A percentile compares a stretch with the other conserved stretches of the same genome.
These are phyloP conservation scores for Metschnikowia hibisci DNA, from an alignment of 805 yeast genomes.

Conservation along the genomic window DNA sequence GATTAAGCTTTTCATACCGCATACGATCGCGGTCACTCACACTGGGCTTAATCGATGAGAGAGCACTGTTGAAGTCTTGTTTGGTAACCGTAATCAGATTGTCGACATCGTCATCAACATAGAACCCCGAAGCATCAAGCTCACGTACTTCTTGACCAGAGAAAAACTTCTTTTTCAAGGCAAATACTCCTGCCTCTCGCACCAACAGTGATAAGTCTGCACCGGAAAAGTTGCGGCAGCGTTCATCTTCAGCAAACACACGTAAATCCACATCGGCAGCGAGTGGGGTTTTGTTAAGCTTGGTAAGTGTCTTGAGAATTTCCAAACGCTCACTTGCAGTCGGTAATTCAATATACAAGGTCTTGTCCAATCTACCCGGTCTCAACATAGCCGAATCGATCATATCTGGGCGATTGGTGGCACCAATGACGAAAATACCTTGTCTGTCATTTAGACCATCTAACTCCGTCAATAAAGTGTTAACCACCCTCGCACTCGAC, in stretches of 20 bases:
- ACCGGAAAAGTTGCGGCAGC: slow-evolving; percentile 89
- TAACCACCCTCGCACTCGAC: slow-evolving; percentile 88
- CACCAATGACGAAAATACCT: slow-evolving; percentile 93
- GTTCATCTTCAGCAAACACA: slow-evolving; percentile 64
- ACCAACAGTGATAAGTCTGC: slow-evolving; percentile 92
- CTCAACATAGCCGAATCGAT: slow-evolving; percentile 97
- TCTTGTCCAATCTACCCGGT: slow-evolving; percentile 94
- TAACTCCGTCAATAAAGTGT: slow-evolving; percentile 87
- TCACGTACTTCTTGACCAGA: slow-evolving; percentile 35
- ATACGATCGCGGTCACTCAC: slow-evolving; percentile 81
- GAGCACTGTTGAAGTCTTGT: slow-evolving; percentile 68
- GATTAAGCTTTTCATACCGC: slow-evolving; percentile 71
- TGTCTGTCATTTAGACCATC: slow-evolving; percentile 92
- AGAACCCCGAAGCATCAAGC: slow-evolving; percentile 36
- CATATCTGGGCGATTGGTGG: slow-evolving; percentile 97
- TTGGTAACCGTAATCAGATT: slow-evolving; percentile 51
- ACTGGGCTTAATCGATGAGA: slow-evolving; percentile 77
- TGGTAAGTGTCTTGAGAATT: slow-evolving; percentile 72
- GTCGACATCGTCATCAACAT: slow-evolving; percentile 28
- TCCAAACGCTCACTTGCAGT: slow-evolving; percentile 72
- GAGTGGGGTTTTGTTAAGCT: slow-evolving; percentile 72
- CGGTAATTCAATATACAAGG: slow-evolving; percentile 87
- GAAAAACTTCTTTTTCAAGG: slow-evolving; percentile 74
- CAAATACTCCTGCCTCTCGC: slow-evolving; percentile 89
- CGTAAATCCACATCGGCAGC: slow-evolving; percentile 56